phyloP scores from a whole-genome alignment of 345 rosid species.

The Syzygium jambos region DNA sequence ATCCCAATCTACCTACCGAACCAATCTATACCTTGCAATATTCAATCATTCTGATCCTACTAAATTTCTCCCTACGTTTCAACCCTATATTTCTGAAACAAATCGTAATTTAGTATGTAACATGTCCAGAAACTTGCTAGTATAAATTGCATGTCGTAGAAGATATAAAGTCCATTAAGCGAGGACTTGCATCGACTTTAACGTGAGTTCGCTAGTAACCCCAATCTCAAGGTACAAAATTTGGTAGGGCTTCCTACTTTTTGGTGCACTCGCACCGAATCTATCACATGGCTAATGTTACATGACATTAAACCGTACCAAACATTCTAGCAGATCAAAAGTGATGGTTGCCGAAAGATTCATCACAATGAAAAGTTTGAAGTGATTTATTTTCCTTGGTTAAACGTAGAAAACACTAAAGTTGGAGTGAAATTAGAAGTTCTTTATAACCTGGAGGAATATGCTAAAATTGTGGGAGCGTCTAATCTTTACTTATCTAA shows the following conservation, averaged over 20 bases:
- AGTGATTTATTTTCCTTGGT: background rate
- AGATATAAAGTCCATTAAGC: background rate
- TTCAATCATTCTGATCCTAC: background rate
- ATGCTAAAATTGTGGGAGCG: background rate
- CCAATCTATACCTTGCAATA: background rate
- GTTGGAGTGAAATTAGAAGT: background rate
- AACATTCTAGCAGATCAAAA: background rate
- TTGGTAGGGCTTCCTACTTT: background rate
- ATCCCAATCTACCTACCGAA: background rate
- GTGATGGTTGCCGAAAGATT: background rate
- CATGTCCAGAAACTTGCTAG: background rate
- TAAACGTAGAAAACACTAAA: background rate
- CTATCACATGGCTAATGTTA: background rate
- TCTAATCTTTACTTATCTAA: background rate
- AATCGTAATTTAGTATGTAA: background rate
- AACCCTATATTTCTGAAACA: background rate
- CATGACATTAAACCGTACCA: background rate
- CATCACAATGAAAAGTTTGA: background rate
- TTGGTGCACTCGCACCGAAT: background rate
- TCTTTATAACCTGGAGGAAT: background rate
- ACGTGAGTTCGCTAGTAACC: background rate
- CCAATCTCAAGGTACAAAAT: background rate
- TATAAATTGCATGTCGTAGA: background rate
- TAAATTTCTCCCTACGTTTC: background rate
- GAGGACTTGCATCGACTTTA: background rate